Evolutionary conservation across 345 rosid genomes (phyloP), one percentile per base, ranked within the genome.

Genomic region (Durio zibethinus): DNA sequence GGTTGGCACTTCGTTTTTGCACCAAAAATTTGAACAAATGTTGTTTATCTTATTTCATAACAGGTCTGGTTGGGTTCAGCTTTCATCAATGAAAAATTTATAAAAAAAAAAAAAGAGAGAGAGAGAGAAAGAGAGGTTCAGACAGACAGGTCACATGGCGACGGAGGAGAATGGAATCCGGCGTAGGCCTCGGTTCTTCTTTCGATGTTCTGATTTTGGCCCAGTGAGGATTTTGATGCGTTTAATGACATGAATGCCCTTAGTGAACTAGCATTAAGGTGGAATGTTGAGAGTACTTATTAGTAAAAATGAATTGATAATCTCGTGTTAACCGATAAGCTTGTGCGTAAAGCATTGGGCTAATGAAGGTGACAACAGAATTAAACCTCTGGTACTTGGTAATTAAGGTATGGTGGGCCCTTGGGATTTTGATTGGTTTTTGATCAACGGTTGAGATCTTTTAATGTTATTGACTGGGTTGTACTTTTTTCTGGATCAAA

Each of bases 1-100:
- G 83, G 97, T 84, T 89, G 86, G 78, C n/a, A 72, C 64, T 83
- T 82, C 82, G 80, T 75, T 88, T 82, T 87, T 76, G 54, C 69
- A 77, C 76, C 79, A 33, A 64, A 48, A 40, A 59, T 18, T 40
- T 56, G 29, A 45, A 59, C 64, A 35, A 62, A 65, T 20, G 52
- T 20, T 10, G 69, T 47, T 23, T 5, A 14, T 63, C 27, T 33
- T n/a, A 16, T 36, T 80, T 10, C 64, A 53, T 5, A 35, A 33
- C 20, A 73, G 4, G 62, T 23, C 54, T 56, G 69, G 62, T 59
- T 27, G 12, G 40, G 63, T 57, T 72, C 69, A 21, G 66, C 31
- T 78, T 50, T 35, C 38, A 68, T 42, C 5, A 64, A 15, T 20
- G n/a, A 10, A 57, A 64, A 61, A 2, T 29, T 0, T 8, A 43